phyloP scores from a whole-genome alignment of 371 early-diverging fungal species.

The Mortierella sp. region DNA sequence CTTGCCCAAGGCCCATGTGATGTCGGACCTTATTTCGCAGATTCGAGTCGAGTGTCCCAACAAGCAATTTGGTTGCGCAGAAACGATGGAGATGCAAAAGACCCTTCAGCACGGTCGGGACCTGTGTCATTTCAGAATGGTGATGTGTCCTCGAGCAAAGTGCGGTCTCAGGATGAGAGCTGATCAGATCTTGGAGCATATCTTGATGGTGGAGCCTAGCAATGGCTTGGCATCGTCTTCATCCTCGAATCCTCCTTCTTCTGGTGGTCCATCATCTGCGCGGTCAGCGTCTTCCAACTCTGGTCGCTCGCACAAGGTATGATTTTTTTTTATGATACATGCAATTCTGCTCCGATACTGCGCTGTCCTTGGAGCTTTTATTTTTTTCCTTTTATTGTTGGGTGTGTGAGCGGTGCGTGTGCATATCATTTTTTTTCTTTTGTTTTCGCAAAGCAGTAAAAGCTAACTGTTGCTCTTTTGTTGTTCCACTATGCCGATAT shows the following conservation, averaged over 20 bases:
- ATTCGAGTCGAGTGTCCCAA: constrained; percentile 50
- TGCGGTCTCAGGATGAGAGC: constrained; percentile 54
- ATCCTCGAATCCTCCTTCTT: constrained; percentile 7
- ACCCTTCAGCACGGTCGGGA: constrained; percentile 44
- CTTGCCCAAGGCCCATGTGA: constrained; percentile 54
- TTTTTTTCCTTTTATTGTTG: background rate
- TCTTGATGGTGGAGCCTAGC: constrained; percentile 43
- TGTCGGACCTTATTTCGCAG: constrained; percentile 57
- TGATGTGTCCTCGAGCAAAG: constrained; percentile 44
- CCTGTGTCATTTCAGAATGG: constrained; percentile 34
- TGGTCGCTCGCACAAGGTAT: constrained; percentile 23
- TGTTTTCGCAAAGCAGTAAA: background rate
- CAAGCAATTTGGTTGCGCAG: constrained; percentile 32
- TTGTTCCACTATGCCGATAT: background rate
- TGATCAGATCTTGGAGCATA: constrained; percentile 49
- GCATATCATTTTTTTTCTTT: background rate
- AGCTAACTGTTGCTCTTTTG: background rate
- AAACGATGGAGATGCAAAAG: constrained; percentile 47
- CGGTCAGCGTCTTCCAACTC: constrained; percentile 2
- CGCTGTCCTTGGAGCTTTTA: background rate
- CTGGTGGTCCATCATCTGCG: constrained; percentile 11
- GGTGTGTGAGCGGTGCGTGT: background rate
- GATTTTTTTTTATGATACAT: background rate
- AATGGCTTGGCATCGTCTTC: background rate
- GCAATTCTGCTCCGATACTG: constrained; percentile 9